Evolutionary conservation across 148 eudicot genomes (phyloP).

Genomic region (Rhododendron mucronatum): DNA sequence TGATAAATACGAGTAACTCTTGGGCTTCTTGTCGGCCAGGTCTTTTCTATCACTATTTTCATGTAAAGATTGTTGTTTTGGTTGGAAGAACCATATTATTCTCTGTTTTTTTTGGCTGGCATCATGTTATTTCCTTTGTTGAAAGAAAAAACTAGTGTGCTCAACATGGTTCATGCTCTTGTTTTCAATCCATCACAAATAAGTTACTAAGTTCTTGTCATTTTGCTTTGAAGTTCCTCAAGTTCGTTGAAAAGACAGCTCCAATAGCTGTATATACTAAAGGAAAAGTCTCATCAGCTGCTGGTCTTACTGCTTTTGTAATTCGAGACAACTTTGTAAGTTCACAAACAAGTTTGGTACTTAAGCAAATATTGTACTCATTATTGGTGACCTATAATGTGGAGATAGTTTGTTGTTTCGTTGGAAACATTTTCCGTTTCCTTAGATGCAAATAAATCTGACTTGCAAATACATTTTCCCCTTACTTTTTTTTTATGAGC

Average conservation of each 20-base stretch:
- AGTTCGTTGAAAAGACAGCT: conserved; percentile 99
- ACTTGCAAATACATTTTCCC: conserved; percentile 1
- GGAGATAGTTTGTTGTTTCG: background rate
- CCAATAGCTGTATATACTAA: conserved; percentile 98
- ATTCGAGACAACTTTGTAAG: conserved; percentile 89
- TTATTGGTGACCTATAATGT: background rate
- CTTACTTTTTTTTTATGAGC: background rate
- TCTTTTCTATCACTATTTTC: background rate
- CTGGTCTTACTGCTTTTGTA: conserved; percentile 98
- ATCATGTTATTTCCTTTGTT: background rate
- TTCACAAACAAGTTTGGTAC: conserved; percentile 9
- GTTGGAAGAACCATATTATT: background rate
- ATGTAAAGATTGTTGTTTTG: background rate
- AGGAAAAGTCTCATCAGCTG: conserved; percentile 99
- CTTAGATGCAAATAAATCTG: background rate
- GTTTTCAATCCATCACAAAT: background rate
- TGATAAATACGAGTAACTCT: background rate
- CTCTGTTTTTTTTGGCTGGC: background rate
- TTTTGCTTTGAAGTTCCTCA: conserved; percentile 67
- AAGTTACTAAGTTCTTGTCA: background rate
- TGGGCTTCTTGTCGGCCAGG: background rate
- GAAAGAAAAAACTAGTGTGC: background rate
- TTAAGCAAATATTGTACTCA: background rate
- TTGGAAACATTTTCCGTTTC: background rate
- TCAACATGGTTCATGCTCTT: background rate